Evolutionary conservation across 192 early-diverging fungal genomes (phyloP), one percentile per base, ranked within the genome.

Genomic region (Lobulomyces angularis): DNA sequence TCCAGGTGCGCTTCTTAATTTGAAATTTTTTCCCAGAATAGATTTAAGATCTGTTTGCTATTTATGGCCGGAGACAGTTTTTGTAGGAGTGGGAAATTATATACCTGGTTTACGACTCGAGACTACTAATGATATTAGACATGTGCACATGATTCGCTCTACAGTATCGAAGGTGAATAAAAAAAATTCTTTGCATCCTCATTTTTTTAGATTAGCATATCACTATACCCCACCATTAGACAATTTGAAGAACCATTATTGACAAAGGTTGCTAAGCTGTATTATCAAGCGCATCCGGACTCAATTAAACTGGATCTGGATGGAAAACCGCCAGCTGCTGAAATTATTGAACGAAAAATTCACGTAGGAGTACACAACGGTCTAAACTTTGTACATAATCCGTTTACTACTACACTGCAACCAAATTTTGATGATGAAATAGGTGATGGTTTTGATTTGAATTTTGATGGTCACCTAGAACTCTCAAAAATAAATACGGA

Each of bases 281-380:
- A 62, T 31, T 55, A 37, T 38, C 31, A 55, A 4, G n/a, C 12
- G 1, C 17, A 27, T 18, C 42, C 51, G 19, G 44, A 5, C 19
- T 0, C 4, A 17, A 16, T 20, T 43, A n/a, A 50, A 31, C 24
- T 56, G 38, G 29, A 44, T 4, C 50, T 45, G 9, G 48, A 57
- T 27, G 41, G 31, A 35, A 11, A 39, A 31, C 55, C 31, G 16
- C 31, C 31, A 16, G 31, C 12, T 32, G 16, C 16, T 32, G 31
- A 16, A 12, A 57, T 71, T 20, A 25, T 58, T 5, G 69, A 71
- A 35, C 45, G 69, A 0, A 29, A 64, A 7, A 30, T 71, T 9
- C 58, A 67, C 43, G 48, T 71, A 42, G 64, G 69, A 3, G 45
- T 67, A 27, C 69, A 71, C 47, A 71, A 71, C 46, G 46, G 48